Evolutionary conservation across 495 filamentous ascomycete genomes (phyloP).

Genomic region (Lophiostoma macrostomum): DNA sequence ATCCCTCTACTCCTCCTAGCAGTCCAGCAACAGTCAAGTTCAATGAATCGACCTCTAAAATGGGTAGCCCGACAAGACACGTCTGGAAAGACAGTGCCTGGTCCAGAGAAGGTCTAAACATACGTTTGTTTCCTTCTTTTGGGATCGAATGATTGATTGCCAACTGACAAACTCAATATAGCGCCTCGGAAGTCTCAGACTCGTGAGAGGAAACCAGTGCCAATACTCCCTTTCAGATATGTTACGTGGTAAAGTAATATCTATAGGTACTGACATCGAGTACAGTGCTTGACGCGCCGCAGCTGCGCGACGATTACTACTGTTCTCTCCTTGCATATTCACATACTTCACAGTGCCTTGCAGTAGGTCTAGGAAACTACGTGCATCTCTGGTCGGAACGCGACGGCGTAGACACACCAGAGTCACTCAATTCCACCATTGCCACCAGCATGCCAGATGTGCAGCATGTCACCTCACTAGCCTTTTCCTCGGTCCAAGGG

Average conservation of each 20-base stretch:
- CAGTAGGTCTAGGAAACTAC: slow-evolving; percentile 75
- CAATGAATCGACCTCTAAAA: not conserved
- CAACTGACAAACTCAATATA: slow-evolving; percentile 1
- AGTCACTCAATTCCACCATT: slow-evolving; percentile 38
- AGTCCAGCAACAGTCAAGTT: not conserved
- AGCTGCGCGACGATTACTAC: slow-evolving; percentile 90
- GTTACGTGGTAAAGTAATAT: slow-evolving; percentile 32
- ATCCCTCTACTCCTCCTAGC: slow-evolving; percentile 7
- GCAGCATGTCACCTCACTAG: slow-evolving; percentile 69
- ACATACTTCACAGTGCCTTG: slow-evolving; percentile 65
- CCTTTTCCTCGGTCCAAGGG: slow-evolving; percentile 81
- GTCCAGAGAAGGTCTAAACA: slow-evolving; percentile 49
- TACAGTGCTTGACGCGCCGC: slow-evolving; percentile 79
- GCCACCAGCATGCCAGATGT: not conserved
- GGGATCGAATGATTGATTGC: not conserved
- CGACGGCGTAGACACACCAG: slow-evolving; percentile 52
- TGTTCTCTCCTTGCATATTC: slow-evolving; percentile 90
- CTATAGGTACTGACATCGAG: slow-evolving; percentile 20
- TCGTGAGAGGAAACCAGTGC: slow-evolving; percentile 44
- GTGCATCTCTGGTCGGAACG: slow-evolving; percentile 90
- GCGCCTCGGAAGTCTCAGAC: not conserved
- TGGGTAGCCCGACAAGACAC: slow-evolving; percentile 8
- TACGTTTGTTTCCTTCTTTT: slow-evolving; percentile 23
- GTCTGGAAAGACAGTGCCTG: slow-evolving; percentile 42
- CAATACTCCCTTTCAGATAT: slow-evolving; percentile 74